Conservation (phyloP, 441 rosid species). For the Adansonia madagascariensis region DNA sequence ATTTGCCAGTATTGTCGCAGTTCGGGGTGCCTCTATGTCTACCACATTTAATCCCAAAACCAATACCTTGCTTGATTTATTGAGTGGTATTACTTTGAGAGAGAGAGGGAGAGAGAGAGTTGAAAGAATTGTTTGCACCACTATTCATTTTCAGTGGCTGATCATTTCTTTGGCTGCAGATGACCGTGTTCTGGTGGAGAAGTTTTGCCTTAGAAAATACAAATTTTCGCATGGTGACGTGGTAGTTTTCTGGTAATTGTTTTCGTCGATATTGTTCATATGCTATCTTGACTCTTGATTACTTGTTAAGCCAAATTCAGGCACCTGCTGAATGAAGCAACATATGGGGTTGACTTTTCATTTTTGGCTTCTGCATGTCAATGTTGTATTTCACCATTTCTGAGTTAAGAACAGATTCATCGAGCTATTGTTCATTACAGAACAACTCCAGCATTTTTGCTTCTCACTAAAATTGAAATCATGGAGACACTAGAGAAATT, state of each 20-base stretch:
- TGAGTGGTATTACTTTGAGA: slow-evolving; percentile 31
- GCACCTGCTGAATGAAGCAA: background rate
- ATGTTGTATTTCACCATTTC: background rate
- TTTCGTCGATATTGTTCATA: slow-evolving; percentile 1
- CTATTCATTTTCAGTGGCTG: slow-evolving; percentile 21
- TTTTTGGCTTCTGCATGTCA: slow-evolving; percentile 6
- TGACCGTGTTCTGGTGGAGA: slow-evolving; percentile 76
- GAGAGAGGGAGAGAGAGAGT: background rate
- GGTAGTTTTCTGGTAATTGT: slow-evolving; percentile 64
- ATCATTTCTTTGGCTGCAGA: slow-evolving; percentile 43
- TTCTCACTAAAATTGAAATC: background rate
- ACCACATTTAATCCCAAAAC: slow-evolving; percentile 57
- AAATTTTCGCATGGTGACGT: slow-evolving; percentile 82
- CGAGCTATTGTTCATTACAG: background rate
- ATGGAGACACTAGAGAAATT: background rate
- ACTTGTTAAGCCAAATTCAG: background rate
- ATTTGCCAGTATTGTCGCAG: slow-evolving; percentile 48
- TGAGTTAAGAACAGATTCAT: background rate
- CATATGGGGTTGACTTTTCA: background rate
- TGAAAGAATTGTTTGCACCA: background rate
- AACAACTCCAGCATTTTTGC: background rate
- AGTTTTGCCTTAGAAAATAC: slow-evolving; percentile 67
- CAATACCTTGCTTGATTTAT: slow-evolving; percentile 32
- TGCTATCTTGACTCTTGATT: background rate
- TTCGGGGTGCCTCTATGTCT: slow-evolving; percentile 65